Evolutionary conservation across 257 asterid species (phyloP).

Genomic region (Gentiana dahurica): DNA sequence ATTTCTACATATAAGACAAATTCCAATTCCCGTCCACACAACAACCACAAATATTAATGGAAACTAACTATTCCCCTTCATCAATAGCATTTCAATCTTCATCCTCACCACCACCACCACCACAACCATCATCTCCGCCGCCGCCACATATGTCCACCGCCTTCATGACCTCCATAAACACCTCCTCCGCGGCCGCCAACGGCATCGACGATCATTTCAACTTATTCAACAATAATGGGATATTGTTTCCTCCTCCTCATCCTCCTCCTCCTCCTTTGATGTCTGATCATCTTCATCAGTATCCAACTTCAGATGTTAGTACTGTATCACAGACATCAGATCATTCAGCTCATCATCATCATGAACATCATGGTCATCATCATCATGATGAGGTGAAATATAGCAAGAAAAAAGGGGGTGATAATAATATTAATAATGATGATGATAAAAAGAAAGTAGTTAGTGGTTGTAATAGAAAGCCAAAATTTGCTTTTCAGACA

Average conservation of each 20-base stretch:
- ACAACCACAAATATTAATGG: conserved; percentile 19
- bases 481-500: conserved; percentile 31
- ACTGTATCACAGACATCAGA: conserved; percentile 2
- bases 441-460: conserved; percentile 17
- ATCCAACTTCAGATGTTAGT: conserved; percentile 13
- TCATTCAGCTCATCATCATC: background rate
- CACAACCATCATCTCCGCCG: conserved; percentile 6
- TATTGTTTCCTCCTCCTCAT: background rate
- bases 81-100: conserved; percentile 21
- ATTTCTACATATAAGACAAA: background rate
- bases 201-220: background rate
- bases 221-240: conserved; percentile 1
- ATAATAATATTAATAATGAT: conserved; percentile 10
- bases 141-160: conserved; percentile 2
- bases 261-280: background rate
- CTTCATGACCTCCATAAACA: background rate
- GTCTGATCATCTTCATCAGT: conserved; percentile 10
- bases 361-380: background rate
- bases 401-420: conserved; percentile 16
- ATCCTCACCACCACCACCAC: conserved; percentile 16
- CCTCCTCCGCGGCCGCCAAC: too few species aligned
- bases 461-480: conserved; percentile 19
- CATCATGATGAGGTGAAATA: conserved; percentile 14
- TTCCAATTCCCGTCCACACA: background rate
- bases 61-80: conserved; percentile 3